These are phyloP conservation scores for Backusella australiensis DNA, from an alignment of 192 early-diverging fungal genomes.

Conservation along the genomic window DNA sequence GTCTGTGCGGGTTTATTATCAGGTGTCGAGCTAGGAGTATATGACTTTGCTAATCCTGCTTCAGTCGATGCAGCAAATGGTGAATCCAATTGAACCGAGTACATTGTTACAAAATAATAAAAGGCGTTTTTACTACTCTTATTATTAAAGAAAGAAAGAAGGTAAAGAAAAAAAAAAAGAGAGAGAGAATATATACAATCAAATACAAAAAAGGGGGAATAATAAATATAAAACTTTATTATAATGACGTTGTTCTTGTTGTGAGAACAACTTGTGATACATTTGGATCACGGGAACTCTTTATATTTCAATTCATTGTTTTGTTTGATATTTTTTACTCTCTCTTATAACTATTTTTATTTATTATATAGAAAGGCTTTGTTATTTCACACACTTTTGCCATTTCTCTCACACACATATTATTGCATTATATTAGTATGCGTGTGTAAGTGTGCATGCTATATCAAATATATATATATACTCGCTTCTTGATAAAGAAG, in stretches of 20 bases:
- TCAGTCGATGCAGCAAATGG: neutral
- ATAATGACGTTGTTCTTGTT: neutral
- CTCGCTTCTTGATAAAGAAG: neutral
- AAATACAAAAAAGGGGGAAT: neutral
- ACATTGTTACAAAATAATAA: neutral
- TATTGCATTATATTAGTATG: neutral
- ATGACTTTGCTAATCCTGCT: neutral
- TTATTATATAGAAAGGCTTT: neutral
- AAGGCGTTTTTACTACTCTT: neutral
- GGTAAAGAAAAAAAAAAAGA: neutral
- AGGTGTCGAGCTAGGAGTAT: slow-evolving; percentile 1
- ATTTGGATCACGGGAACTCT: slow-evolving; percentile 4
- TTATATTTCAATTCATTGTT: slow-evolving; percentile 2
- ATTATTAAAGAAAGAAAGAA: neutral
- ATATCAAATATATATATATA: neutral
- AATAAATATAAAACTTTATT: slow-evolving; percentile 11
- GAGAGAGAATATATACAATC: neutral
- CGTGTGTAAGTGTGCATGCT: too few species aligned
- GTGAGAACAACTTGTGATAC: slow-evolving; percentile 14
- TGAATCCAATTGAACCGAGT: slow-evolving; percentile 16
- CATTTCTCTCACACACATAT: neutral
- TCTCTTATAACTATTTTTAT: neutral
- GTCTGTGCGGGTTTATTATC: slow-evolving; percentile 16
- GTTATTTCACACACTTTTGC: neutral
- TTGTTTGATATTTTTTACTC: neutral